A percentile compares a stretch with the other conserved stretches of the same genome.
Conservation (phyloP, 1,139 yeast genomes). For the Geotrichum bryndzae region DNA sequence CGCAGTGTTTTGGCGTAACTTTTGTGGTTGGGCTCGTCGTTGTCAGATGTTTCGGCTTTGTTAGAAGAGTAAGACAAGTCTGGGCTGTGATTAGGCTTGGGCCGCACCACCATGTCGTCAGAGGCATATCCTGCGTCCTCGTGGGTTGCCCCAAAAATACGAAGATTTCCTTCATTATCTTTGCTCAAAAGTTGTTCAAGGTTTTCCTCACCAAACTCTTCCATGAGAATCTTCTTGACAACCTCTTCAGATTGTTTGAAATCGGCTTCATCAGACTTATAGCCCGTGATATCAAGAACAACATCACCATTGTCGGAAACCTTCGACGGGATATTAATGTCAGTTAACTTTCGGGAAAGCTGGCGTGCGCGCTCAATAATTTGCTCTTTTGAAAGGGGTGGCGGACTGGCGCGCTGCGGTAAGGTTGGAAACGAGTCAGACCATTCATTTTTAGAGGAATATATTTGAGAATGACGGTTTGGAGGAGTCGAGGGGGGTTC, state of each 20-base stretch:
- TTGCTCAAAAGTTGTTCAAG: conserved; percentile 47
- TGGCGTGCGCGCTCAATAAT: conserved; percentile 63
- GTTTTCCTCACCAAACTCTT: conserved; percentile 53
- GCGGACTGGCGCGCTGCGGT: conserved; percentile 12
- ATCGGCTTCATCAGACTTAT: conserved; percentile 72
- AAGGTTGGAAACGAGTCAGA: conserved; percentile 12
- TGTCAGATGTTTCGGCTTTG: conserved; percentile 8
- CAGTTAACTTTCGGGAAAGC: conserved; percentile 59
- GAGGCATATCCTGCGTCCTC: conserved; percentile 27
- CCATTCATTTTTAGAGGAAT: conserved; percentile 2
- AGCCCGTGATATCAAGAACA: conserved; percentile 91
- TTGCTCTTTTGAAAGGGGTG: conserved; percentile 34
- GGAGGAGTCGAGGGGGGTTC: conserved; percentile 13
- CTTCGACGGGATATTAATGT: conserved; percentile 78
- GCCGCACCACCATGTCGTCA: conserved; percentile 15
- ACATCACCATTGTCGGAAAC: conserved; percentile 88
- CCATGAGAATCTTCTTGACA: conserved; percentile 64
- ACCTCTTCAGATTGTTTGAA: conserved; percentile 44
- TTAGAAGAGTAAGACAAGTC: conserved; percentile 1
- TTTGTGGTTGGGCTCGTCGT: conserved; percentile 4
- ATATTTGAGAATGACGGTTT: conserved; percentile 1
- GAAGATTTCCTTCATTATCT: conserved; percentile 67
- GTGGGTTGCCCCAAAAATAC: conserved; percentile 45
- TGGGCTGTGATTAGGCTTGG: neutral
- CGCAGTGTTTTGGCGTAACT: conserved; percentile 79